A percentile compares a stretch with the other conserved stretches of the same genome.
These are phyloP conservation scores for Gossypium anomalum DNA, from an alignment of 345 rosid genomes.

Conservation along the genomic window DNA sequence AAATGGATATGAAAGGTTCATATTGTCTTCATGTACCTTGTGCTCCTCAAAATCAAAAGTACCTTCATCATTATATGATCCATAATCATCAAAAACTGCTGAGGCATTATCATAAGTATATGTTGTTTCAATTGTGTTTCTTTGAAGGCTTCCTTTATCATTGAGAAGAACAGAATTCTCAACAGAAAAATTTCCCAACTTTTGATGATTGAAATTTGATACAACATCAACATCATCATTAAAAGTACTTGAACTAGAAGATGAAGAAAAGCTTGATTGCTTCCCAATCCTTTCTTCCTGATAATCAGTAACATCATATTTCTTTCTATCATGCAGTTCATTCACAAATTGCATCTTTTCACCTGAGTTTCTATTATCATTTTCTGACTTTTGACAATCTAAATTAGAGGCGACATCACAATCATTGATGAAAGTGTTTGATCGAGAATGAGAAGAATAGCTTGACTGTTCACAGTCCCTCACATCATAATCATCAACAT, in stretches of 20 bases:
- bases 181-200: conserved; percentile 15
- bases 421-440: conserved; percentile 34
- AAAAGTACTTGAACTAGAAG: conserved; percentile 35
- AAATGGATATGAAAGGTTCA: conserved; percentile 33
- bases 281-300: conserved; percentile 29
- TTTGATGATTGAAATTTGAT: conserved; percentile 24
- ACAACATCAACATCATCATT: conserved; percentile 30
- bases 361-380: conserved; percentile 29
- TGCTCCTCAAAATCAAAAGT: conserved; percentile 37
- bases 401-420: conserved; percentile 27
- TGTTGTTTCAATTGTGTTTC: conserved; percentile 28
- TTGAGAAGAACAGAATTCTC: conserved; percentile 41
- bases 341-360: conserved; percentile 22
- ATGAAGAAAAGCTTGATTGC: conserved; percentile 38
- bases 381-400: conserved; percentile 12
- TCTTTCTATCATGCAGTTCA: conserved; percentile 18
- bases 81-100: conserved; percentile 61
- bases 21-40: conserved; percentile 28
- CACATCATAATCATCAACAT: conserved; percentile 25
- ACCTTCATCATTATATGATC: conserved; percentile 45
- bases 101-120: conserved; percentile 30
- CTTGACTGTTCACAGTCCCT: conserved; percentile 34
- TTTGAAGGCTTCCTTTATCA: conserved; percentile 36
- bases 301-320: conserved; percentile 20
- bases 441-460: conserved; percentile 37